Evolutionary conservation across 2,329 filamentous ascomycete genomes (phyloP).

Genomic region (Ophiostoma sp.): DNA sequence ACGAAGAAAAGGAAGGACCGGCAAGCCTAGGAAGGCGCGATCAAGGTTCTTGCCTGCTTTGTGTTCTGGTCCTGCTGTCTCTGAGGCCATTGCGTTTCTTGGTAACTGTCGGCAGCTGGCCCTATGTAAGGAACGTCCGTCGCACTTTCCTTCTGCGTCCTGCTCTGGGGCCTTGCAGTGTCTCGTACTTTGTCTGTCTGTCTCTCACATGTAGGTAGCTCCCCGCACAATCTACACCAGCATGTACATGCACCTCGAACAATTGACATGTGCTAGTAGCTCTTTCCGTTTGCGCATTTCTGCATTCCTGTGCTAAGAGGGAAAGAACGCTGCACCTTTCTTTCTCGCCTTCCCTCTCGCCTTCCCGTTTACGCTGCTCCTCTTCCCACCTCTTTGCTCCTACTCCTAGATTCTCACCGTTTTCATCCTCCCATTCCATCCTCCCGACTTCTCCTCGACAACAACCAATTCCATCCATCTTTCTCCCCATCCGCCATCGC

Average conservation of each 20-base stretch:
- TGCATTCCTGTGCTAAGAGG: neutral
- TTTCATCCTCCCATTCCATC: neutral
- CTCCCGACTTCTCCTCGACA: neutral
- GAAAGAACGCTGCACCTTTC: slow-evolving; percentile 6
- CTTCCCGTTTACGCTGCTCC: neutral
- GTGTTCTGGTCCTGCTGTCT: neutral
- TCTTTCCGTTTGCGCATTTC: neutral
- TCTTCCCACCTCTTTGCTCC: neutral
- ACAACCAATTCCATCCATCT: neutral
- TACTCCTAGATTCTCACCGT: neutral
- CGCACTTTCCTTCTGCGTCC: no score
- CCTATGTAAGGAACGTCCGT: no score
- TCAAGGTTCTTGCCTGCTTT: neutral
- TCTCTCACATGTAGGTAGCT: slow-evolving; percentile 4
- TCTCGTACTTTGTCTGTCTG: neutral
- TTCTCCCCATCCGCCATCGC: neutral
- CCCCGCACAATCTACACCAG: neutral
- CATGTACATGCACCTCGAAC: neutral
- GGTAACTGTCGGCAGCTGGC: no score
- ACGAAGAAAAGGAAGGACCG: neutral
- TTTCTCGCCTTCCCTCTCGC: neutral
- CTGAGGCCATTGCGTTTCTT: no score
- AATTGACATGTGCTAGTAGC: neutral
- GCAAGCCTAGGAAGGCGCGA: neutral
- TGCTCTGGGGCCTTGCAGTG: no score